Conservation (phyloP, 164 flowering plant species). For the Echeveria elegans region DNA sequence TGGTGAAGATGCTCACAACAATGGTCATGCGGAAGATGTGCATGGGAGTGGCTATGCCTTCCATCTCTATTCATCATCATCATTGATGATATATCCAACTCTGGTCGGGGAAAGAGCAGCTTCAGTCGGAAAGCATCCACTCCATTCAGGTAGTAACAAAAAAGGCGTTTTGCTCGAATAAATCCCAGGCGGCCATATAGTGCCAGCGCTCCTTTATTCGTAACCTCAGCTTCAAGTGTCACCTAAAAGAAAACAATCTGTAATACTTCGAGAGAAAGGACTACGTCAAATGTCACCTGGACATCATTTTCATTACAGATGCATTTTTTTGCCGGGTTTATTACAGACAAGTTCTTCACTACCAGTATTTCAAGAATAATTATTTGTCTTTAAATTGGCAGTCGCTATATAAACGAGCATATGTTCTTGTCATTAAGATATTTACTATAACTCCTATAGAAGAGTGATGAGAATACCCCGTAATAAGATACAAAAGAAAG, state of each 20-base stretch:
- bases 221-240: conserved; percentile 95
- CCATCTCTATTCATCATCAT: conserved; percentile 12
- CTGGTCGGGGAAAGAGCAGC: conserved; percentile 63
- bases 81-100: conserved; percentile 27
- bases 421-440: no score
- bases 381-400: neutral
- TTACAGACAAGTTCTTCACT: neutral
- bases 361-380: no score
- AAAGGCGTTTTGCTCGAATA: conserved; percentile 92
- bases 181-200: conserved; percentile 94
- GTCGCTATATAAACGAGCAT: no score
- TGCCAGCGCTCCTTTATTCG: conserved; percentile 96
- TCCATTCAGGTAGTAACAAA: conserved; percentile 89
- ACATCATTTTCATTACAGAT: neutral
- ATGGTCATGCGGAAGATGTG: neutral
- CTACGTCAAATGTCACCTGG: neutral
- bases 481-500: neutral
- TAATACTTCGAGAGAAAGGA: neutral
- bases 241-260: conserved; percentile 33
- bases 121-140: conserved; percentile 95
- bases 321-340: neutral
- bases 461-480: no score
- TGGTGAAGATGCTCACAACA: neutral
- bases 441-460: no score
- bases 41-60: neutral